These are phyloP conservation scores for Claviceps capensis DNA, from an alignment of 2,329 filamentous ascomycete genomes.

Conservation along the genomic window DNA sequence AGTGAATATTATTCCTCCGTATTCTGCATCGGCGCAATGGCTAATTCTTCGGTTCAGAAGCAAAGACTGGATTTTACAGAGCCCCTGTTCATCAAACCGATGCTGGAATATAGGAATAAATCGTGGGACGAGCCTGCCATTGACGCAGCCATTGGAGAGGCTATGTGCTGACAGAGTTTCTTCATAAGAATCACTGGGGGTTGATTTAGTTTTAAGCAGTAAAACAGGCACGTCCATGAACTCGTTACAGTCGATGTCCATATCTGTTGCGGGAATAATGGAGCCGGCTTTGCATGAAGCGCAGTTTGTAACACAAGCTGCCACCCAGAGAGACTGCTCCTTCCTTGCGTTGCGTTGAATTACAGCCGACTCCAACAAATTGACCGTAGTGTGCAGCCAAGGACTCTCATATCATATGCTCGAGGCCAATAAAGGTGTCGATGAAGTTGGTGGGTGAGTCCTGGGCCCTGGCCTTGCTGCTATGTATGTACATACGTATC, in stretches of 20 bases:
- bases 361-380: not conserved
- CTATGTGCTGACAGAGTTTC: conserved; percentile 35
- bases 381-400: not conserved
- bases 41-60: conserved; percentile 33
- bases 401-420: not conserved
- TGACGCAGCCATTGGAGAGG: conserved; percentile 9
- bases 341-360: not conserved
- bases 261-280: not conserved
- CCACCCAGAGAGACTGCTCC: not conserved
- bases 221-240: conserved; percentile 35
- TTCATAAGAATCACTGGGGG: conserved; percentile 57
- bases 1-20: conserved; percentile 72
- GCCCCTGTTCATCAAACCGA: conserved; percentile 44
- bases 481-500: no score
- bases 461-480: no score
- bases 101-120: conserved; percentile 73
- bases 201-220: conserved; percentile 65
- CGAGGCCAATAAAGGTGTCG: not conserved
- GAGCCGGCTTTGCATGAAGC: not conserved
- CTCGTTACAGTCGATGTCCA: not conserved
- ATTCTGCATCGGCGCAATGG: conserved; percentile 25
- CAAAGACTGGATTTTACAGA: conserved; percentile 36
- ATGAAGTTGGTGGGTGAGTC: no score
- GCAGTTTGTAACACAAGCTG: not conserved
- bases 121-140: conserved; percentile 40